These are phyloP conservation scores for Colletotrichum magnum DNA, from an alignment of 2,329 filamentous ascomycete genomes.

Conservation along the genomic window DNA sequence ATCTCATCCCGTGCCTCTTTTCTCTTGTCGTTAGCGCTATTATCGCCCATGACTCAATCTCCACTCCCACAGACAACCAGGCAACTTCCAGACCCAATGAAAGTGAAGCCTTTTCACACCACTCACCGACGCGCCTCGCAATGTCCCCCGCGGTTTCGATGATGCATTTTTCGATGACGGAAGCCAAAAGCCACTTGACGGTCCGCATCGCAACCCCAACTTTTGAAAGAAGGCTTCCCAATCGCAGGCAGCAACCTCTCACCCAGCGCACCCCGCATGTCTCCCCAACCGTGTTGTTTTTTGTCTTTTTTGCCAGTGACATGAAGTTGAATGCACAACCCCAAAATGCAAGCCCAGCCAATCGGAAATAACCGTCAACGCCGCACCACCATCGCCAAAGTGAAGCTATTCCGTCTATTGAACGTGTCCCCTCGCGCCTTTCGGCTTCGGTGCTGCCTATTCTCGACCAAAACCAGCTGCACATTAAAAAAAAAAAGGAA, in stretches of 20 bases:
- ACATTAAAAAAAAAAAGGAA: neutral
- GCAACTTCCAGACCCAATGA: constrained; percentile 2
- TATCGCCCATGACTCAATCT: constrained; percentile 31
- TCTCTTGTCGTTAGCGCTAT: constrained; percentile 9
- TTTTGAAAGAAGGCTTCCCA: neutral
- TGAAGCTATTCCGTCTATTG: constrained; percentile 13
- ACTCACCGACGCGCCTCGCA: neutral
- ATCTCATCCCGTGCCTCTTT: constrained; percentile 23
- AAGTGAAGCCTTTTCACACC: constrained; percentile 21
- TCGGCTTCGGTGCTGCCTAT: neutral
- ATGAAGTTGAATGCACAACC: neutral
- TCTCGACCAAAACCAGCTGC: neutral
- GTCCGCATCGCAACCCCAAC: constrained; percentile 11
- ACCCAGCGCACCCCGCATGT: constrained; percentile 8
- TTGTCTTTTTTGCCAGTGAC: neutral
- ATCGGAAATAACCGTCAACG: constrained; percentile 18
- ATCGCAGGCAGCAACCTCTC: constrained; percentile 17
- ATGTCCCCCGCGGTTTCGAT: neutral
- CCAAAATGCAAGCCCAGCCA: neutral
- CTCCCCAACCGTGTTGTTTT: constrained; percentile 20
- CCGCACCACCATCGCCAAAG: neutral
- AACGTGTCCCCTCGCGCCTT: neutral
- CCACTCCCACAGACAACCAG: constrained; percentile 9
- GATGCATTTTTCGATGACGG: constrained; percentile 16
- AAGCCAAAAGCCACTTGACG: neutral